Conservation (phyloP, 345 rosid genomes). For the Theobroma cacao region DNA sequence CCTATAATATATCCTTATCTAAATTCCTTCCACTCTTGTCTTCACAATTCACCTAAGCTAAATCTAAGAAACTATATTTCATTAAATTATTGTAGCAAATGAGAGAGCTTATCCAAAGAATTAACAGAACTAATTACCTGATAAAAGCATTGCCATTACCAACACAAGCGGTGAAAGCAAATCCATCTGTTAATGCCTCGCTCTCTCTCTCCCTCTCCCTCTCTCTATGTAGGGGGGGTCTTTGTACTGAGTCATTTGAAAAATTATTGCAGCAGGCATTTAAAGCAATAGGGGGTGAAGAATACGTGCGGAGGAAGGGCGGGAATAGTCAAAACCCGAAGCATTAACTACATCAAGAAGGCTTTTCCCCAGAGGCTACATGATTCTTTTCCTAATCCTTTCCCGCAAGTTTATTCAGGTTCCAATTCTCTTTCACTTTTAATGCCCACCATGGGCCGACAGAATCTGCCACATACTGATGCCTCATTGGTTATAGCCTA, state of each 20-base stretch:
- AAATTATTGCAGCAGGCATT: background rate
- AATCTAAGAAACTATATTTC: background rate
- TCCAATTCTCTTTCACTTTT: slow-evolving; percentile 22
- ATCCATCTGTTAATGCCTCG: background rate
- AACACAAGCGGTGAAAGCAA: slow-evolving; percentile 30
- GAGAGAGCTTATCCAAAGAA: background rate
- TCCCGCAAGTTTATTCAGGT: slow-evolving; percentile 41
- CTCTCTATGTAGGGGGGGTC: background rate
- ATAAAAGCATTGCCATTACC: slow-evolving; percentile 25
- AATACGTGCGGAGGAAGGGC: slow-evolving; percentile 44
- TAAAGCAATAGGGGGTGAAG: slow-evolving; percentile 28
- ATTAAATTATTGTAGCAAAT: background rate
- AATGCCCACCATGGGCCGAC: background rate
- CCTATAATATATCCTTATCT: background rate
- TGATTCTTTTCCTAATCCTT: slow-evolving; percentile 52
- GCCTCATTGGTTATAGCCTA: background rate
- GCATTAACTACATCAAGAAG: background rate
- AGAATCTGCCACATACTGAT: background rate
- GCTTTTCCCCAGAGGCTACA: slow-evolving; percentile 18
- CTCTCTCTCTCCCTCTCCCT: background rate
- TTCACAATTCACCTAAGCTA: too few relatives aligned
- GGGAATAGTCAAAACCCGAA: background rate
- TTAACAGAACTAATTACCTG: slow-evolving; percentile 55
- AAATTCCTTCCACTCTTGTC: too few relatives aligned
- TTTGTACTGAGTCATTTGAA: background rate